Evolutionary conservation across 1,284 basidiomycete species (phyloP).

Genomic region (Xanthoconium separans): DNA sequence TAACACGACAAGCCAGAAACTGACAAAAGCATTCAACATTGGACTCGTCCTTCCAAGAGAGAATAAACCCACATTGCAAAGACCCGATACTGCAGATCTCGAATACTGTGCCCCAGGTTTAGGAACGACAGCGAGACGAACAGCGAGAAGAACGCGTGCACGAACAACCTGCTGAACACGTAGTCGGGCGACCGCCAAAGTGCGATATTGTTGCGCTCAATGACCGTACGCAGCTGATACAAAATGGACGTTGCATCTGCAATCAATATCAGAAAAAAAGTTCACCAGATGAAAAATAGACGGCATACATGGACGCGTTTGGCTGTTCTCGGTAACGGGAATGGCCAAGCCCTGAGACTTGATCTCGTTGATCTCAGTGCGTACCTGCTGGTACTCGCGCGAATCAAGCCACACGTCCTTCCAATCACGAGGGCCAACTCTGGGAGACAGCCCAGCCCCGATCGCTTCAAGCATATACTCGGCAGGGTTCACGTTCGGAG

Average conservation of each 20-base stretch:
- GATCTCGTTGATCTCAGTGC: slow-evolving; percentile 44
- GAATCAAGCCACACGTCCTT: slow-evolving; percentile 71
- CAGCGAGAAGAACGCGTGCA: slow-evolving; percentile 74
- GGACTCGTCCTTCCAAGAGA: not conserved
- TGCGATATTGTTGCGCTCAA: slow-evolving; percentile 70
- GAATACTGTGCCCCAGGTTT: slow-evolving; percentile 62
- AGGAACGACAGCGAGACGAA: slow-evolving; percentile 86
- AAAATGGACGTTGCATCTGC: slow-evolving; percentile 75
- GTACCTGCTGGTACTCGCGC: slow-evolving; percentile 40
- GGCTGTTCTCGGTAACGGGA: slow-evolving; percentile 38
- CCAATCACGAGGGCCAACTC: slow-evolving; percentile 73
- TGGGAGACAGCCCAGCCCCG: slow-evolving; percentile 68
- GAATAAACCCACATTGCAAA: slow-evolving; percentile 63
- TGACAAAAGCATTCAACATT: slow-evolving; percentile 24
- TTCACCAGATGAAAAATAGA: not conserved
- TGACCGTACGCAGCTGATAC: slow-evolving; percentile 78
- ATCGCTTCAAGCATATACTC: slow-evolving; percentile 71
- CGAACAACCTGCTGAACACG: slow-evolving; percentile 80
- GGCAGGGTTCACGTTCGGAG: slow-evolving; percentile 58
- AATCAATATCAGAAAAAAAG: not conserved
- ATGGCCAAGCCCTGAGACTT: slow-evolving; percentile 42
- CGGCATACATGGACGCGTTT: slow-evolving; percentile 48
- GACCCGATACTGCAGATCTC: slow-evolving; percentile 82
- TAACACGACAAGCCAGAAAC: slow-evolving; percentile 69
- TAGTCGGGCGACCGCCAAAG: slow-evolving; percentile 86